Conservation (phyloP, 768 basidiomycete species). For the Lentinula sp. region DNA sequence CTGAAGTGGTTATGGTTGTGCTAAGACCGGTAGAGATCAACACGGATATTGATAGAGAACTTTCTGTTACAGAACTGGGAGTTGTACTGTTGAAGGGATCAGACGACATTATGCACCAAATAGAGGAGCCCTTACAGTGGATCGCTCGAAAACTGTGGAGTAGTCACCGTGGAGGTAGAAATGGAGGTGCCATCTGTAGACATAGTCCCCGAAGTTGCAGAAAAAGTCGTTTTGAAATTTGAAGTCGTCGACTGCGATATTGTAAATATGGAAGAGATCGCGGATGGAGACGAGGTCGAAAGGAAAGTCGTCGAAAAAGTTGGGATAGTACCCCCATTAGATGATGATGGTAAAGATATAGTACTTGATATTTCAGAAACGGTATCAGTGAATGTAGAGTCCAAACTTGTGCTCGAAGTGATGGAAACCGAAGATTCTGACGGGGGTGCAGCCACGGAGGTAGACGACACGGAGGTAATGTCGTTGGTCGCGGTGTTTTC, state of each 20-base stretch:
- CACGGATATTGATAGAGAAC: background rate
- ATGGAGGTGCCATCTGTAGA: background rate
- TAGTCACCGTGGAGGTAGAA: background rate
- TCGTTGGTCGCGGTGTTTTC: background rate
- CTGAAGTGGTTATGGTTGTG: background rate
- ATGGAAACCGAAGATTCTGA: background rate
- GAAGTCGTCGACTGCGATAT: background rate
- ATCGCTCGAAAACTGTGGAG: too few species aligned
- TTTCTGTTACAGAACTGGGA: background rate
- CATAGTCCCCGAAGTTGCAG: background rate
- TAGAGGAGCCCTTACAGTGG: too few species aligned
- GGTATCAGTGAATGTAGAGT: background rate
- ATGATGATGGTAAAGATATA: background rate
- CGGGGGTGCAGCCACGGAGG: background rate
- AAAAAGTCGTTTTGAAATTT: background rate
- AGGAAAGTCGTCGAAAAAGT: background rate
- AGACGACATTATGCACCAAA: background rate
- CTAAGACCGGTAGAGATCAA: background rate
- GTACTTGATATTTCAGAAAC: background rate
- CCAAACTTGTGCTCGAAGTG: background rate
- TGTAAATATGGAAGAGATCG: background rate
- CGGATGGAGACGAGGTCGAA: background rate
- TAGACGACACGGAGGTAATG: background rate
- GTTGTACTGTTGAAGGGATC: background rate
- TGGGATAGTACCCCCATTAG: background rate